Evolutionary conservation across 306 rosid species (phyloP), one percentile per base, ranked within the genome.

Genomic region (Chamaecrista fasciculata): DNA sequence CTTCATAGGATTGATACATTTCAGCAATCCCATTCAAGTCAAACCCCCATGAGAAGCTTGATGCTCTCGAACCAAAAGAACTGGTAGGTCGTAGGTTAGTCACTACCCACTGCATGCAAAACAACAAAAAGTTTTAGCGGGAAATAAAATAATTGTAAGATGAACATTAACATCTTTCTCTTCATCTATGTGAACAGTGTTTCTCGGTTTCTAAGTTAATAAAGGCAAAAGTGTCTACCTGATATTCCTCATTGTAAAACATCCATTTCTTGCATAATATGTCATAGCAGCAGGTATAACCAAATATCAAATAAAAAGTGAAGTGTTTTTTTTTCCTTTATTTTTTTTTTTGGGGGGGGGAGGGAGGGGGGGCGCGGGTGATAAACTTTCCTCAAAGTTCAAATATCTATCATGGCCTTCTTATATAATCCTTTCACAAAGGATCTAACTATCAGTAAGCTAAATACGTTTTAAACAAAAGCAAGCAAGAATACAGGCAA

Each of bases 1-100:
- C 97, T 83, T 94, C 98, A 28, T 94, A 94, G 59, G 98, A 90
- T 65, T 70, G 85, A 82, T 88, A 91, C 97, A 94, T 80, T 72
- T 94, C 97, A 31, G 89, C 68, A 42, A 94, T 90, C 57, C 98
- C 98, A 72, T 71, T 79, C 74, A 90, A 87, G 81, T 94, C 92
- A 72, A 94, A 88, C 48, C 50, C 79, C 98, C 98, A 94, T 65
- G 95, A 82, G 77, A 90, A 84, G 81, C 81, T 77, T 55, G 85
- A 78, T 11, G 84, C 36, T 28, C 53, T 65, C 49, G 90, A 79
- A 67, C 71, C 81, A 76, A 56, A 71, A 69, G 87, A 77, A 72
- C 67, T 56, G 61, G 83, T 72, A 73, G 92, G 84, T 61, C 87
- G 89, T 53, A 94, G 86, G 80, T 88, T 91, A 56, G 98, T 91